phyloP scores from a whole-genome alignment of 1,139 yeast genomes.

The Candida dubliniensis region DNA sequence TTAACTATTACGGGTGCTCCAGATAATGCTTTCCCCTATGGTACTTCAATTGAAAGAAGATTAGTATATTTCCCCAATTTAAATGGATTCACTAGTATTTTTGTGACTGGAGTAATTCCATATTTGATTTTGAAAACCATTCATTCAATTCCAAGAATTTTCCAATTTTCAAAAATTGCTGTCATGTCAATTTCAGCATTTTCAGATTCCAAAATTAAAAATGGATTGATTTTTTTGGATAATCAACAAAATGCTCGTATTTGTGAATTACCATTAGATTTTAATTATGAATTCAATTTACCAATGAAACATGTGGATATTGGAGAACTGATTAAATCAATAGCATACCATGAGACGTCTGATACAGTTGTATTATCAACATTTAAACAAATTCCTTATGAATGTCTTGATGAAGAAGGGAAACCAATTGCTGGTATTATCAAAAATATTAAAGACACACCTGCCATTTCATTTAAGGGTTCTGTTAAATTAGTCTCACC shows the following conservation, averaged over 20 bases:
- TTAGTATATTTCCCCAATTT: conserved; percentile 60
- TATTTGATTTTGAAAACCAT: conserved; percentile 64
- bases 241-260: conserved; percentile 72
- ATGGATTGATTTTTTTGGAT: conserved; percentile 74
- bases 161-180: conserved; percentile 65
- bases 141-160: conserved; percentile 65
- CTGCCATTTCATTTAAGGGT: conserved; percentile 60
- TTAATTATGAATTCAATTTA: conserved; percentile 61
- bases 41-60: conserved; percentile 69
- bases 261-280: conserved; percentile 52
- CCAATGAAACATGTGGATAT: conserved; percentile 57
- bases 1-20: conserved; percentile 68
- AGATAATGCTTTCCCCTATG: conserved; percentile 67
- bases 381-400: conserved; percentile 57
- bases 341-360: conserved; percentile 72
- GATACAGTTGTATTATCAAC: conserved; percentile 69
- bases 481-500: conserved; percentile 70
- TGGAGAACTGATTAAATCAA: conserved; percentile 65
- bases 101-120: conserved; percentile 77
- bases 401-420: conserved; percentile 76
- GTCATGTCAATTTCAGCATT: conserved; percentile 63
- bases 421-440: conserved; percentile 60
- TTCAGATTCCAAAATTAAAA: conserved; percentile 34
- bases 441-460: conserved; percentile 33
- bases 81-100: conserved; percentile 59